These are phyloP conservation scores for Kodamaea restingae DNA, from an alignment of 805 yeast genomes.

Conservation along the genomic window DNA sequence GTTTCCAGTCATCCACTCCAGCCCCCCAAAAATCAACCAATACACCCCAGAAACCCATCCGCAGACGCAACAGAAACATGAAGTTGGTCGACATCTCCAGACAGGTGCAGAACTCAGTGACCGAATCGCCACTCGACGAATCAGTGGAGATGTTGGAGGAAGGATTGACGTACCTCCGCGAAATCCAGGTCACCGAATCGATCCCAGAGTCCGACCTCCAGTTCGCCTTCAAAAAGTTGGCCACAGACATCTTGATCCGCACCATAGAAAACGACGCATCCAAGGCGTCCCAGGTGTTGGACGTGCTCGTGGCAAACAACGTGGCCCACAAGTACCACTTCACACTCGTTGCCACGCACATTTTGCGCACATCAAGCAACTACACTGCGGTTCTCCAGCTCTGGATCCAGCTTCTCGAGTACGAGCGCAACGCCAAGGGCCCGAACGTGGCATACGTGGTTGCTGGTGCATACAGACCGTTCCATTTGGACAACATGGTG, in stretches of 20 bases:
- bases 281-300: constrained; percentile 21
- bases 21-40: too few species aligned
- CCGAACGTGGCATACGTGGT: constrained; percentile 1
- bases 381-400: constrained; percentile 22
- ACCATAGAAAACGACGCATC: constrained; percentile 12
- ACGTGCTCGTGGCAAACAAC: constrained; percentile 23
- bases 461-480: constrained; percentile 12
- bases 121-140: constrained; percentile 23
- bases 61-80: constrained; percentile 12
- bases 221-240: constrained; percentile 26
- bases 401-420: constrained; percentile 35
- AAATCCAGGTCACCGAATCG: constrained; percentile 31
- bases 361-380: constrained; percentile 13
- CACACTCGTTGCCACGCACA: constrained; percentile 17
- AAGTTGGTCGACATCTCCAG: constrained; percentile 32
- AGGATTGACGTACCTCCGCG: constrained; percentile 36
- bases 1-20: not conserved
- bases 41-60: not conserved
- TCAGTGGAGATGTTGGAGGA: constrained; percentile 37
- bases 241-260: constrained; percentile 19
- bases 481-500: constrained; percentile 22
- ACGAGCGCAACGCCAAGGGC: constrained; percentile 5
- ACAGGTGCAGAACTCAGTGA: constrained; percentile 27
- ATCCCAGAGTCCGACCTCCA: constrained; percentile 25
- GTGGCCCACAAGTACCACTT: constrained; percentile 36